Base-by-base conservation (phyloP, 2,329 filamentous ascomycete genomes). In the Penicillium sp. region DNA sequence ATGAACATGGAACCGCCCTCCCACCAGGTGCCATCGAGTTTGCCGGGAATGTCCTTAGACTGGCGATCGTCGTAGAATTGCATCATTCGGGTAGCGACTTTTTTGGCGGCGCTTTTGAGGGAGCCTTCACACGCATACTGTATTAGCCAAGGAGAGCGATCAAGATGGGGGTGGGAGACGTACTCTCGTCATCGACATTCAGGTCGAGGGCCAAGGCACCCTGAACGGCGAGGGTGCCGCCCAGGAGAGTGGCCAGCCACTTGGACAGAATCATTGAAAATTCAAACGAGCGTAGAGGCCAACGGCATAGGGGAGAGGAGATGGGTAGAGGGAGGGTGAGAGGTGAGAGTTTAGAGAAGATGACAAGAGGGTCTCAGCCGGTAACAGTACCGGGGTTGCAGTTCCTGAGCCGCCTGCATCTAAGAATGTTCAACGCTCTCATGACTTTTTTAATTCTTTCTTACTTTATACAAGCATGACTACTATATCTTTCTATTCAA, bases 1-100 rank as follows among this genome's bases (percentile, higher is more conserved):
- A 78, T 80, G 61, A 80, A 81, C 75, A 91, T 82, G 49, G 86
- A 86, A 44, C 87, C 87, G 10, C 77, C 85, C 70, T 87, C 86
- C 88, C 83, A 90, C 64, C 71, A 69, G 13, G 68, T 71, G 18
- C 64, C 69, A 19, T 65, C 62, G 3, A 73, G 53, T 44, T 72
- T 67, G 37, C 71, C 71, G n/a, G 71, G 71, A 1, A 71, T 66
- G 36, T 66, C 59, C 18, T 68, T 70, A 11, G 65, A 64, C 28
- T 69, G 56, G 25, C 71, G 71, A 35, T 64, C 62, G 28, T 67
- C 61, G 50, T 74, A 74, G 44, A 59, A 62, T 14, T 58, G 55
- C 60, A 73, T 71, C 67, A 73, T 72, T 25, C 69, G 67, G 40
- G 62, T 62, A 14, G 71, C 70, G 35, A 69, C 62, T 1, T 60